Evolutionary conservation across 306 rosid genomes (phyloP), one percentile per base, ranked within the genome.

Genomic region (Prinsepia uniflora): DNA sequence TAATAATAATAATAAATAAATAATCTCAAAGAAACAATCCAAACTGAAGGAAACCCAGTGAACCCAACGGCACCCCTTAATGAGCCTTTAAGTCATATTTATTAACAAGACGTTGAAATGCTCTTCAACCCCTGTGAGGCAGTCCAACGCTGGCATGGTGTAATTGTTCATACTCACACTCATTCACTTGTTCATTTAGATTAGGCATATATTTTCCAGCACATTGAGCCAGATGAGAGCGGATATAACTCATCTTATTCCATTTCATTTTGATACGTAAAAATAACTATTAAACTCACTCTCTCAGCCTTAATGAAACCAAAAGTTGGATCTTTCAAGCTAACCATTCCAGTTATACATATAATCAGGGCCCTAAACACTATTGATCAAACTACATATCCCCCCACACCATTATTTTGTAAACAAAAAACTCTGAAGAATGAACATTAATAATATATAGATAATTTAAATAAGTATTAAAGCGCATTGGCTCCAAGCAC

Each of bases 41-140:
- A 19, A 15, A 57, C 57, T 17, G 34, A 77, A 64, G 60, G 65
- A 3, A 69, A 64, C 64, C 34, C 30, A 41, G 46, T 10, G 50
- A 49, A 17, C 59, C 46, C 71, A 9, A 10, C 2, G n/a, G 10
- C 0, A 58, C 41, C 63, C 30, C 42, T 3, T 30, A 30, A 24
- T 24, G 12, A 6, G 2, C 18, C 42, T 30, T 58, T 56, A 10
- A 12, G n/a, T 3, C 6, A 13, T 30, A 12, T 10, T 24, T 30
- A 30, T 13, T 0, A 24, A 30, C 17, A 58, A 10, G n/a, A 58
- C 14, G 12, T 58, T 30, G 30, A 58, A 19, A 58, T 1, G n/a
- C 42, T 58, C 63, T 58, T 58, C 18, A 30, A 57, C 63, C 18
- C 63, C 63, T 30, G 14, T 1, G 20, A 20, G 36, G 18, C 42